A percentile compares a stretch with the other conserved stretches of the same genome.
These are phyloP conservation scores for Sophora flavescens DNA, from an alignment of 306 rosid genomes.

Conservation along the genomic window DNA sequence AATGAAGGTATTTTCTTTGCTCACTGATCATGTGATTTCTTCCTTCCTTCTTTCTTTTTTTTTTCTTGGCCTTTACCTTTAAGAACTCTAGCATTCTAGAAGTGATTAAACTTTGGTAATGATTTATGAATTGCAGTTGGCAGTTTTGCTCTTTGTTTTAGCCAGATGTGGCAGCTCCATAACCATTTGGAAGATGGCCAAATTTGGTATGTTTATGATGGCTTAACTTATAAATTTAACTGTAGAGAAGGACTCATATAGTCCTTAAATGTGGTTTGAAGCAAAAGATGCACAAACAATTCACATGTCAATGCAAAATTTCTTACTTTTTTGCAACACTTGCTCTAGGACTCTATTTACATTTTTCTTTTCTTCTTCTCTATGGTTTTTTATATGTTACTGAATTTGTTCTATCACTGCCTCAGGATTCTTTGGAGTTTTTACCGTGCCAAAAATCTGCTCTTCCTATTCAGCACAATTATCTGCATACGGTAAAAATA, in stretches of 20 bases:
- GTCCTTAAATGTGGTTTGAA: background rate
- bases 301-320: conserved; percentile 12
- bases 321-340: background rate
- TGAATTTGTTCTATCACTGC: conserved; percentile 28
- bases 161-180: conserved; percentile 86
- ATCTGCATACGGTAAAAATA: conserved; percentile 65
- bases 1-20: conserved; percentile 60
- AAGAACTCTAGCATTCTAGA: background rate
- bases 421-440: conserved; percentile 82
- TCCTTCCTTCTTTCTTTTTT: background rate
- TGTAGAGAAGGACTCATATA: background rate
- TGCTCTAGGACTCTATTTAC: background rate
- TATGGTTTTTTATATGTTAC: background rate
- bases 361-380: background rate
- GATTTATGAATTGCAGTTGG: conserved; percentile 62
- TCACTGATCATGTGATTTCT: background rate
- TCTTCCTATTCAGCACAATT: conserved; percentile 67
- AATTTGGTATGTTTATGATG: conserved; percentile 57
- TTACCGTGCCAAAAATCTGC: conserved; percentile 75
- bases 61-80: background rate
- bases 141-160: conserved; percentile 75
- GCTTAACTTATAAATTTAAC: background rate
- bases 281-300: conserved; percentile 23
- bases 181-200: conserved; percentile 81
- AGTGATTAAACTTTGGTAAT: background rate